These are phyloP conservation scores for Tolypocladium inflatum DNA, from an alignment of 2,329 filamentous ascomycete genomes.

Conservation along the genomic window DNA sequence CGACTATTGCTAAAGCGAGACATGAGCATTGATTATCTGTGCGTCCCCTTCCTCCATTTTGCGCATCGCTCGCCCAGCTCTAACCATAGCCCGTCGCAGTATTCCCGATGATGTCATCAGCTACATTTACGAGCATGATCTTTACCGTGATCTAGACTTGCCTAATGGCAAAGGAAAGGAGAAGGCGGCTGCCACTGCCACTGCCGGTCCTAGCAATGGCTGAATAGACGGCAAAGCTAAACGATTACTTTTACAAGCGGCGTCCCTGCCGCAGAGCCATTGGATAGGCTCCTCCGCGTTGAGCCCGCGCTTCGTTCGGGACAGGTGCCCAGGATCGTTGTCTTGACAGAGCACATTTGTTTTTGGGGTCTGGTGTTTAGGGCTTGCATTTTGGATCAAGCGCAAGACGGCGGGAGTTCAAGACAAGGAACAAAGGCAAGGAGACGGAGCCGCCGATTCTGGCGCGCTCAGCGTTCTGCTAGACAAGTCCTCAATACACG, in stretches of 20 bases:
- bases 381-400: too few species aligned
- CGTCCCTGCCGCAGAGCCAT: not conserved
- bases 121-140: slow-evolving; percentile 58
- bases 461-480: too few species aligned
- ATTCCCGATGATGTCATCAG: slow-evolving; percentile 63
- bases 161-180: slow-evolving; percentile 16
- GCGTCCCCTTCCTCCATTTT: slow-evolving; percentile 8
- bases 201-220: slow-evolving; percentile 16
- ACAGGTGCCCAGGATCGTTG: not conserved
- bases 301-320: not conserved
- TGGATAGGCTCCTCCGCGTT: not conserved
- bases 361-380: not conserved
- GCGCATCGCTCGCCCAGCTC: not conserved
- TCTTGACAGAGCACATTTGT: not conserved
- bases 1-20: slow-evolving; percentile 69
- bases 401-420: not conserved
- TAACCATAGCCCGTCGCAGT: slow-evolving; percentile 7
- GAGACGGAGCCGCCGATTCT: too few species aligned
- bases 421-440: too few species aligned
- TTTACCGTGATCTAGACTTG: slow-evolving; percentile 46
- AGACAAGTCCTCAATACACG: too few species aligned
- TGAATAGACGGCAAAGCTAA: slow-evolving; percentile 7
- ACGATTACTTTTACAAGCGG: too few species aligned
- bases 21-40: slow-evolving; percentile 68
- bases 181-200: slow-evolving; percentile 4